Percentiles rank a stretch among this genome's conserved stretches.
Conservation (phyloP, 768 basidiomycete genomes). For the Guyanaporus albipodus region DNA sequence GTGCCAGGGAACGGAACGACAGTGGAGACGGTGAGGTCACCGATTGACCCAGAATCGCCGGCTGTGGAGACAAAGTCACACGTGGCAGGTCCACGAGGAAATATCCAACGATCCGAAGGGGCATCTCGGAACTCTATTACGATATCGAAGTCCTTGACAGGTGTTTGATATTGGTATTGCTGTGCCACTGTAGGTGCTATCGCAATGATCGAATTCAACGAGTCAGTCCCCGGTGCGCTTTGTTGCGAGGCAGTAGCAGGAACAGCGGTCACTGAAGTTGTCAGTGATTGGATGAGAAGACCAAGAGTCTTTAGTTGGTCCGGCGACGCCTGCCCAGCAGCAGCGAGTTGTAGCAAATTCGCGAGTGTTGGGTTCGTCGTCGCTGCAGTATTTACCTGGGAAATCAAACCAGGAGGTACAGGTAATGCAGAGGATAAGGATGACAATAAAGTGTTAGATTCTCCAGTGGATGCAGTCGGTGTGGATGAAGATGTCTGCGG, state of each 20-base stretch:
- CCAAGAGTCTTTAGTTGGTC: constrained; percentile 68
- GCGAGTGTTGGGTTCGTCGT: constrained; percentile 64
- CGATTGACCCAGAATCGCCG: constrained; percentile 12
- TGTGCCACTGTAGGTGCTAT: constrained; percentile 11
- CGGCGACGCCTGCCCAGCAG: constrained; percentile 54
- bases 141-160: constrained; percentile 63
- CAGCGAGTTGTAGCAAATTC: constrained; percentile 61
- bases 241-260: constrained; percentile 8
- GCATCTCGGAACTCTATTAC: constrained; percentile 68
- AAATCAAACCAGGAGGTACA: constrained; percentile 55
- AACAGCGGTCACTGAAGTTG: constrained; percentile 21
- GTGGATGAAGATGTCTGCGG: constrained; percentile 19
- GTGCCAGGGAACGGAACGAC: constrained; percentile 42
- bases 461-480: constrained; percentile 21
- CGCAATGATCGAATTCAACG: constrained; percentile 14
- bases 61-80: constrained; percentile 39
- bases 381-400: constrained; percentile 64
- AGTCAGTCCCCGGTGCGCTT: neutral
- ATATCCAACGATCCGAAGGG: constrained; percentile 58
- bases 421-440: constrained; percentile 43
- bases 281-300: constrained; percentile 67
- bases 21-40: constrained; percentile 40
- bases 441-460: constrained; percentile 41
- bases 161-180: constrained; percentile 23
- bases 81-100: constrained; percentile 57